phyloP scores from a whole-genome alignment of 495 filamentous ascomycete species.

The Clohesyomyces aquaticus region DNA sequence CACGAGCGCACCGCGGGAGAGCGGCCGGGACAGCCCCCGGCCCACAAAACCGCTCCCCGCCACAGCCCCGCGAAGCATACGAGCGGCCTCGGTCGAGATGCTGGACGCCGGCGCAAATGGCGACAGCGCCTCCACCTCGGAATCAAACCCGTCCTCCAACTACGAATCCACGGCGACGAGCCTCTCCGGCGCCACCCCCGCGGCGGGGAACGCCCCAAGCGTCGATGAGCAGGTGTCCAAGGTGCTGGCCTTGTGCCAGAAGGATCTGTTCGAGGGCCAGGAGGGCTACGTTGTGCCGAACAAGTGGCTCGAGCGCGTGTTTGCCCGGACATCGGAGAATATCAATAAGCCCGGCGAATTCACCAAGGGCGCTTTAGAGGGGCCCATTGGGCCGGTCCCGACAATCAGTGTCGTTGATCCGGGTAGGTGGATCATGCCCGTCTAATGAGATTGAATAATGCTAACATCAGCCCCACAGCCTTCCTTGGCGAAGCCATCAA shows the following conservation, averaged over 20 bases:
- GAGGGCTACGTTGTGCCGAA: constrained; percentile 78
- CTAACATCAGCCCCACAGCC: constrained; percentile 15
- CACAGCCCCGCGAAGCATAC: constrained; percentile 14
- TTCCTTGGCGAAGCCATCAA: constrained; percentile 46
- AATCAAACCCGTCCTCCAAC: constrained; percentile 32
- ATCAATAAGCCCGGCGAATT: constrained; percentile 53
- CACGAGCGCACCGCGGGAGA: constrained; percentile 14
- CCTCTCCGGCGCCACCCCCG: constrained; percentile 11
- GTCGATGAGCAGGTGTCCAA: constrained; percentile 76
- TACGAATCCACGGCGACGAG: constrained; percentile 34
- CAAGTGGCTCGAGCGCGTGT: constrained; percentile 76
- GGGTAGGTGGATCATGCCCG: constrained; percentile 19
- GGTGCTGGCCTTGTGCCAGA: constrained; percentile 61
- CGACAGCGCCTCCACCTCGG: constrained; percentile 25
- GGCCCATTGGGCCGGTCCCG: constrained; percentile 77
- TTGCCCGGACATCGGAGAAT: constrained; percentile 64
- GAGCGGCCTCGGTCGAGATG: constrained; percentile 40
- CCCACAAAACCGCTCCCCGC: constrained; percentile 18
- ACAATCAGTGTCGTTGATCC: constrained; percentile 65
- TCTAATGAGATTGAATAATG: not conserved
- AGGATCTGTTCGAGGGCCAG: constrained; percentile 65
- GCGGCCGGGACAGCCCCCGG: constrained; percentile 25
- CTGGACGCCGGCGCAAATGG: constrained; percentile 25
- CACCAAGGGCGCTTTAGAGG: constrained; percentile 64
- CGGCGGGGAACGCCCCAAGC: constrained; percentile 23